Conservation (phyloP, 2,329 filamentous ascomycete genomes). For the Truncatella angustata region DNA sequence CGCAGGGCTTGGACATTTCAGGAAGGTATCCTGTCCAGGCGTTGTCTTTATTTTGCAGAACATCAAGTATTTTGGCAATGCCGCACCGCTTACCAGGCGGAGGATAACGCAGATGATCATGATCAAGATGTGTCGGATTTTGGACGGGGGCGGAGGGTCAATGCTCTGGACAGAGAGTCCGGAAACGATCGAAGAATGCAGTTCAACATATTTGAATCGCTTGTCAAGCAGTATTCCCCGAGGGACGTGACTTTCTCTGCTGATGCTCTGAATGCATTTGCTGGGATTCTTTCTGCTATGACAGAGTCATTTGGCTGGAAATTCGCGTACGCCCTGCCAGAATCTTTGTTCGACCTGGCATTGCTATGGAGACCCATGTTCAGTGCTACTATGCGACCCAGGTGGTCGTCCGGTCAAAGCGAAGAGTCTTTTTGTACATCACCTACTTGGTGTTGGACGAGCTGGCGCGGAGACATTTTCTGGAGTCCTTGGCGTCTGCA, state of each 20-base stretch:
- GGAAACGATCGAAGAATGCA: background rate
- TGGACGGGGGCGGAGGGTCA: background rate
- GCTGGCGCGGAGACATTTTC: background rate
- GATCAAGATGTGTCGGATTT: background rate
- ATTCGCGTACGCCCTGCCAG: background rate
- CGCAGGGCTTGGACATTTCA: background rate
- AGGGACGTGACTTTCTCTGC: background rate
- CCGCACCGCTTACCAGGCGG: background rate
- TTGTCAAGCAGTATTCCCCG: background rate
- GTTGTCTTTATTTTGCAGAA: background rate
- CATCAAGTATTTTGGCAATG: background rate
- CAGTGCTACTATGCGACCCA: background rate
- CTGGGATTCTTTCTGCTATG: background rate
- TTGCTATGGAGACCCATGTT: background rate
- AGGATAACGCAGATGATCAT: background rate
- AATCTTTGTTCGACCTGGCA: background rate
- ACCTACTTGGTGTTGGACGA: background rate
- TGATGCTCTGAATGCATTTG: background rate
- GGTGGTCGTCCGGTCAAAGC: background rate
- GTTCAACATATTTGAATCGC: background rate
- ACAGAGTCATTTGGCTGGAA: background rate
- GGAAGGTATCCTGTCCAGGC: background rate
- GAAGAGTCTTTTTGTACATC: background rate
- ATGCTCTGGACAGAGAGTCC: background rate
- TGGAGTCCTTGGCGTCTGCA: background rate